Evolutionary conservation across 1,284 basidiomycete genomes (phyloP).

Genomic region (Apiotrichum sp.): DNA sequence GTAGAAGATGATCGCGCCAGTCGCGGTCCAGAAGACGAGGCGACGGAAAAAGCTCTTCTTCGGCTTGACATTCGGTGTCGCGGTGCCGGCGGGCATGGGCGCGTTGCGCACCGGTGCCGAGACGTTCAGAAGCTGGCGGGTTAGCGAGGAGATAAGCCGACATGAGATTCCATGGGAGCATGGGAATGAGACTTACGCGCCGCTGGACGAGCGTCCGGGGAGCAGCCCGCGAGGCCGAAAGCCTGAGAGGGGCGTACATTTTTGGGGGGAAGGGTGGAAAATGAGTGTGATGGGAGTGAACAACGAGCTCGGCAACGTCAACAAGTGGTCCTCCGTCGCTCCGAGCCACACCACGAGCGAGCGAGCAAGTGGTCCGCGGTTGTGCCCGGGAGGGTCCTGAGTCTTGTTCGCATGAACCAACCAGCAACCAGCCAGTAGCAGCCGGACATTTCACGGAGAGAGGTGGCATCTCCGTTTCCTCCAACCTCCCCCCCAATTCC

Average conservation of each 20-base stretch:
- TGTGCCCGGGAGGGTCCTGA: too few species aligned
- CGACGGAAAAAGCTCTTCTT: conserved; percentile 32
- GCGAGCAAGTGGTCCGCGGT: too few species aligned
- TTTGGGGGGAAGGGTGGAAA: background rate
- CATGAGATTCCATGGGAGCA: background rate
- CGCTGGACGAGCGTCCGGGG: conserved; percentile 26
- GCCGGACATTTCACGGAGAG: too few species aligned
- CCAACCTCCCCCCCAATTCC: too few species aligned
- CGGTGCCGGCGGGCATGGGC: conserved; percentile 19
- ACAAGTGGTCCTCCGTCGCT: too few species aligned
- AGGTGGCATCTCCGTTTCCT: too few species aligned
- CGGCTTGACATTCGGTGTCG: conserved; percentile 9
- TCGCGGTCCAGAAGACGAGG: conserved; percentile 45
- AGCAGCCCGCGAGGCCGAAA: conserved; percentile 23
- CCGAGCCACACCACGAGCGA: too few species aligned
- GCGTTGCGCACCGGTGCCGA: conserved; percentile 22
- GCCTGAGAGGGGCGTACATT: conserved; percentile 34
- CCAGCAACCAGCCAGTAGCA: too few species aligned
- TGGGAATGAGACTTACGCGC: conserved; percentile 25
- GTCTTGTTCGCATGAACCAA: too few species aligned
- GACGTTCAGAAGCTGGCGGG: conserved; percentile 24
- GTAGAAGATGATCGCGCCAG: conserved; percentile 48
- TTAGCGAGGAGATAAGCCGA: background rate
- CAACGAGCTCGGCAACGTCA: background rate
- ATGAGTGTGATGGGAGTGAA: background rate